Base-by-base conservation (phyloP, 192 early-diverging fungal genomes). In the Backusella westeae region DNA sequence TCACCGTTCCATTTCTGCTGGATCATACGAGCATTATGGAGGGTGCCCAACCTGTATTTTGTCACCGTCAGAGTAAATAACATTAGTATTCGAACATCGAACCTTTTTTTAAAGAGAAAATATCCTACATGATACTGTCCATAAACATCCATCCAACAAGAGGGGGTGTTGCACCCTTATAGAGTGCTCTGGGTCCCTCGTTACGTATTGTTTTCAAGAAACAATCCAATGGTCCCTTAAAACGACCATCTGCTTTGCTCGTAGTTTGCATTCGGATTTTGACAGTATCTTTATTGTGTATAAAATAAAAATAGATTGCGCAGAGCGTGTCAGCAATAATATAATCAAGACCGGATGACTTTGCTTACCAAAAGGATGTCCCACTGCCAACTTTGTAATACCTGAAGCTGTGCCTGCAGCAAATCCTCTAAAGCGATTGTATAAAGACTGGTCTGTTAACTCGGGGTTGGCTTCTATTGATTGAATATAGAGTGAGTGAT, bases 121-220 rank as follows among this genome's bases (percentile, higher is more conserved):
- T 49, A 49, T n/a, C 46, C 81, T 82, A 88, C 89, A 89, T 89
- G 39, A 88, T 79, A 77, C 88, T 89, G 65, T 97, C 95, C 95
- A 97, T 96, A 67, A 94, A 84, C 2, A 91, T 90, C 95, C 95
- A 98, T 14, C 96, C 96, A 66, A 98, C 77, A 59, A 98, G 80
- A 21, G 96, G 96, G 10, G 95, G 94, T 26, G 94, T 96, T 15
- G 96, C 94, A 53, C 97, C 96, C 79, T 96, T 96, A 86, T 98
- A 98, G 6, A 98, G 85, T 9, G 93, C 96, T 6, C 90, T 85
- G 17, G 87, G 79, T 2, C 92, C 92, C 76, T 94, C 93, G 44
- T 92, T 77, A n/a, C 85, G 79, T 52, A 93, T 75, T 0, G 93
- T 95, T 70, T 83, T 78, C 52, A 83, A 66, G 32, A 95, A 80